Percentiles rank a stretch among this genome's conserved stretches.
phyloP scores from a whole-genome alignment of 108 stramenopile genomes.

The Stephanodiscus triporus region DNA sequence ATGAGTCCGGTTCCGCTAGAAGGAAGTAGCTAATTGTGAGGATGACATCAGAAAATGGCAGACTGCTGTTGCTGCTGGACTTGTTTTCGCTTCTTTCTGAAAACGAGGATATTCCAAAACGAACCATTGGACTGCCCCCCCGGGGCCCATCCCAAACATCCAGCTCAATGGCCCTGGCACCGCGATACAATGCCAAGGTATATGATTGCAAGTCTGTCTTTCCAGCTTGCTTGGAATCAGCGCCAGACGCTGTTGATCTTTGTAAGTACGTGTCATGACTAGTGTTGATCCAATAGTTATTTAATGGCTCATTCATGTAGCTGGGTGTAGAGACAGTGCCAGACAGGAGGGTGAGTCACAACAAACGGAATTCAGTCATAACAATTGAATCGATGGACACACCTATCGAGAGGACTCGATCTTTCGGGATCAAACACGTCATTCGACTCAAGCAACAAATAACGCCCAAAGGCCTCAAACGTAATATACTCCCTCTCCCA shows the following conservation, averaged over 20 bases:
- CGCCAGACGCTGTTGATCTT: constrained; percentile 24
- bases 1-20: constrained; percentile 61
- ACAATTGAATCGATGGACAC: constrained; percentile 7
- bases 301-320: constrained; percentile 91
- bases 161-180: constrained; percentile 88
- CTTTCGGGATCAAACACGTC: constrained; percentile 66
- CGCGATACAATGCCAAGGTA: constrained; percentile 68
- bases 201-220: constrained; percentile 63
- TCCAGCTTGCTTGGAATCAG: constrained; percentile 16
- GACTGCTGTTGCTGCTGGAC: constrained; percentile 11
- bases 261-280: constrained; percentile 92
- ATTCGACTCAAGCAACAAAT: constrained; percentile 65
- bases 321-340: constrained; percentile 16
- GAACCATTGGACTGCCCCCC: constrained; percentile 51
- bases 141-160: constrained; percentile 89
- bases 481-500: constrained; percentile 59
- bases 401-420: constrained; percentile 31
- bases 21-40: constrained; percentile 53
- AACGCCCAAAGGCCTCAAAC: constrained; percentile 57
- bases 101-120: constrained; percentile 25
- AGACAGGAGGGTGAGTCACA: background rate
- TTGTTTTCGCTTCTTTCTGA: constrained; percentile 14
- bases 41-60: constrained; percentile 53
- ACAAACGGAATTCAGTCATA: background rate
- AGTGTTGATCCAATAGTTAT: constrained; percentile 89